phyloP scores from a whole-genome alignment of 768 basidiomycete genomes.

The Boletus sp. region DNA sequence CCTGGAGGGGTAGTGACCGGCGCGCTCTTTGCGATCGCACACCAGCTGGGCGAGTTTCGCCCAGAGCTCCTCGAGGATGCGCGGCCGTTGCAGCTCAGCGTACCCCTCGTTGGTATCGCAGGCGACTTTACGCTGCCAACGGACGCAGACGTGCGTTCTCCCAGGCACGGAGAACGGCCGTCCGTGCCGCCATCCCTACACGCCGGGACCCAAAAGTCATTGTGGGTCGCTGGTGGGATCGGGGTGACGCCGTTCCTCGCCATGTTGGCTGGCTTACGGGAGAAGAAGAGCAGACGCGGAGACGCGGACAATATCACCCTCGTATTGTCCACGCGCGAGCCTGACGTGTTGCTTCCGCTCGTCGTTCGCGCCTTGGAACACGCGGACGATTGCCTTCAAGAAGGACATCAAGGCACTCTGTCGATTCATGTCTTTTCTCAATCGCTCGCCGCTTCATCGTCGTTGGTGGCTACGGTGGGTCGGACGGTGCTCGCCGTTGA shows the following conservation, averaged over 20 bases:
- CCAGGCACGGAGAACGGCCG: neutral
- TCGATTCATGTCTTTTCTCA: slow-evolving; percentile 40
- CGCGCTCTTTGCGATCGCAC: slow-evolving; percentile 48
- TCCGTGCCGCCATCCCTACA: neutral
- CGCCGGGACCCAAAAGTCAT: slow-evolving; percentile 23
- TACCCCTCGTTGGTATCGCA: slow-evolving; percentile 48
- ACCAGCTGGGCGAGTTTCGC: slow-evolving; percentile 37
- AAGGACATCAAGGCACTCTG: slow-evolving; percentile 15
- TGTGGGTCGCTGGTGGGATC: slow-evolving; percentile 64
- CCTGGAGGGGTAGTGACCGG: slow-evolving; percentile 53
- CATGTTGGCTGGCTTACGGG: slow-evolving; percentile 39
- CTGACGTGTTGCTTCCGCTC: slow-evolving; percentile 46
- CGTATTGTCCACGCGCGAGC: slow-evolving; percentile 52
- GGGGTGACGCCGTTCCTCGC: slow-evolving; percentile 64
- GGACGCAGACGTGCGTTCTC: neutral
- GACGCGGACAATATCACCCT: slow-evolving; percentile 40
- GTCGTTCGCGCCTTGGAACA: slow-evolving; percentile 6
- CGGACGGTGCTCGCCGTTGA: slow-evolving; percentile 14
- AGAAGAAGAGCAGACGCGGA: neutral
- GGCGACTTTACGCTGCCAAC: slow-evolving; percentile 48
- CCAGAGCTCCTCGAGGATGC: slow-evolving; percentile 42
- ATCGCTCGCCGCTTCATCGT: neutral
- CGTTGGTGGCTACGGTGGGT: slow-evolving; percentile 1
- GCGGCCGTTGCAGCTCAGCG: slow-evolving; percentile 36
- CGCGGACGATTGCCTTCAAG: neutral